Conservation (phyloP, 352 stramenopile species). For the Phytophthora cajani region DNA sequence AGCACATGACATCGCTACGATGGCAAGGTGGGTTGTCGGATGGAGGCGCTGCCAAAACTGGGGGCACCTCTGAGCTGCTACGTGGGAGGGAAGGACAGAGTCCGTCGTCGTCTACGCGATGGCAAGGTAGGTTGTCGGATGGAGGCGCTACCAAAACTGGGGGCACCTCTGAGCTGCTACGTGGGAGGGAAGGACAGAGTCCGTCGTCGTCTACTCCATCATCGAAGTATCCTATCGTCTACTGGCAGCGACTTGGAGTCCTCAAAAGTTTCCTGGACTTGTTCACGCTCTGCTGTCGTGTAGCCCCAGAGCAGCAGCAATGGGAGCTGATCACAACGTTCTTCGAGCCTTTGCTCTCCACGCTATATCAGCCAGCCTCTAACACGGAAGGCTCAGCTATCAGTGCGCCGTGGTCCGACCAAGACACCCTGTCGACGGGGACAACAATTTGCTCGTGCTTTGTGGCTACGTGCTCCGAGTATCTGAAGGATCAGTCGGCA, state of each 20-base stretch:
- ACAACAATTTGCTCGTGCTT: slow-evolving; percentile 84
- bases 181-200: slow-evolving; percentile 22
- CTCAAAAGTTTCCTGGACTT: slow-evolving; percentile 84
- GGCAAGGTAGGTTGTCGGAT: slow-evolving; percentile 49
- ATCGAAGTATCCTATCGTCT: slow-evolving; percentile 55
- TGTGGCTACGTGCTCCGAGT: slow-evolving; percentile 77
- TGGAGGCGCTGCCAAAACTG: slow-evolving; percentile 6
- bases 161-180: slow-evolving; percentile 13
- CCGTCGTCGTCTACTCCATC: slow-evolving; percentile 19
- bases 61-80: slow-evolving; percentile 12
- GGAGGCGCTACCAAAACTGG: slow-evolving; percentile 7
- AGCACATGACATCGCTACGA: slow-evolving; percentile 64
- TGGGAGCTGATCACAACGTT: slow-evolving; percentile 75
- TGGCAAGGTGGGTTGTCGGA: slow-evolving; percentile 55
- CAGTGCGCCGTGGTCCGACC: slow-evolving; percentile 70
- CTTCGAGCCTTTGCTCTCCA: slow-evolving; percentile 84
- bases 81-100: slow-evolving; percentile 21
- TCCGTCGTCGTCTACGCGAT: slow-evolving; percentile 35
- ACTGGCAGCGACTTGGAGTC: slow-evolving; percentile 76
- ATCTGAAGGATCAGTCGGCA: slow-evolving; percentile 47
- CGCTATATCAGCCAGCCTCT: slow-evolving; percentile 77
- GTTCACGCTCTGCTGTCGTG: slow-evolving; percentile 73
- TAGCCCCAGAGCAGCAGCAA: slow-evolving; percentile 61
- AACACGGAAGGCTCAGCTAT: slow-evolving; percentile 76
- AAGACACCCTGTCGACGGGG: slow-evolving; percentile 76